Conservation (phyloP, 768 basidiomycete species). For the Roridomyces roridus region DNA sequence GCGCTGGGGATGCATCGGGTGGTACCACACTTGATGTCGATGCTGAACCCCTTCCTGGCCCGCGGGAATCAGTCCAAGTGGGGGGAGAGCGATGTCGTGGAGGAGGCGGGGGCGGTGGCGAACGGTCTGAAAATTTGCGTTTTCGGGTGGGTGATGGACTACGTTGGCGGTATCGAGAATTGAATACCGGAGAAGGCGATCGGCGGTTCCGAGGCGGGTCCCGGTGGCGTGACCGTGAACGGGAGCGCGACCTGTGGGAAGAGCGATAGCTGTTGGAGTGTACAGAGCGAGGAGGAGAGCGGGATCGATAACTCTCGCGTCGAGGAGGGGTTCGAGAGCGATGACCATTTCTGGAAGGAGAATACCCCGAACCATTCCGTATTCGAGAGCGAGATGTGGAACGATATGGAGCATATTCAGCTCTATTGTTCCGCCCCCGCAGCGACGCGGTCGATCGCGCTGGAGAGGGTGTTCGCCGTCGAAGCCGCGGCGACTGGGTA, state of each 20-base stretch:
- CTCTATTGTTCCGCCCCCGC: background rate
- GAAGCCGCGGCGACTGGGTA: constrained; percentile 1
- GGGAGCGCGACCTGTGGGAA: constrained; percentile 1
- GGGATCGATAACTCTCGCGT: background rate
- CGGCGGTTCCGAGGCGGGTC: constrained; percentile 1
- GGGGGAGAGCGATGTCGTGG: background rate
- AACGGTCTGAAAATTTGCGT: constrained; percentile 12
- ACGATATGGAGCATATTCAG: constrained; percentile 10
- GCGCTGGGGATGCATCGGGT: background rate
- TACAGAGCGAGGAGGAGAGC: constrained; percentile 11
- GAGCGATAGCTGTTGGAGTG: constrained; percentile 5
- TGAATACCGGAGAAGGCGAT: constrained; percentile 6
- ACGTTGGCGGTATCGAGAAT: constrained; percentile 3
- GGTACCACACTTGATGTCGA: too few relatives aligned
- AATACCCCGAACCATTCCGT: background rate
- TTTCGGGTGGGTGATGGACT: constrained; percentile 2
- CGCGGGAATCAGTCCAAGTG: too few relatives aligned
- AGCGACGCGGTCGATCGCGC: background rate
- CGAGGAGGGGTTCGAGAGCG: background rate
- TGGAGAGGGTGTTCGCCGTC: constrained; percentile 5
- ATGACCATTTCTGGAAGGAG: background rate
- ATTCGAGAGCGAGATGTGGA: constrained; percentile 11
- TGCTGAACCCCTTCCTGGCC: background rate
- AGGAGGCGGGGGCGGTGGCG: background rate
- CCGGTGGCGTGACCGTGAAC: constrained; percentile 4